Evolutionary conservation across 192 early-diverging fungal species (phyloP).

Genomic region (Phlyctochytrium arcticum): DNA sequence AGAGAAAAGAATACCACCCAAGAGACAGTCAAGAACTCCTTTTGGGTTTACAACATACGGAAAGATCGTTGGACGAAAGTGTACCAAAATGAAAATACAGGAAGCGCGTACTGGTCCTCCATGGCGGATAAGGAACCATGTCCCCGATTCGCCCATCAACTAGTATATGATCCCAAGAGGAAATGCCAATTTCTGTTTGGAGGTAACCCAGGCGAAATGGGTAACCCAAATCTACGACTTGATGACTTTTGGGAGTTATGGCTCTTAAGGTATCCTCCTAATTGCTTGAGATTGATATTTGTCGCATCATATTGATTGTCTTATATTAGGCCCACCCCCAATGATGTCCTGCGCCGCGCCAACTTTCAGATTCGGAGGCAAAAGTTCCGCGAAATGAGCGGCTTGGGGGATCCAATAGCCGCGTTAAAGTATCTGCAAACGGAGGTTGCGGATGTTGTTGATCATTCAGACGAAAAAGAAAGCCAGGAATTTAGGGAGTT

Average conservation of each 20-base stretch:
- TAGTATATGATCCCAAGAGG: constrained; percentile 73
- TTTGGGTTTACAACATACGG: constrained; percentile 71
- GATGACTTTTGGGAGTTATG: constrained; percentile 83
- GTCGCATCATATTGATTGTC: neutral
- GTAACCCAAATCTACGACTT: constrained; percentile 57
- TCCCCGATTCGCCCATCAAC: constrained; percentile 89
- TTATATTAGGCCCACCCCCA: constrained; percentile 50
- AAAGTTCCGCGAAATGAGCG: constrained; percentile 77
- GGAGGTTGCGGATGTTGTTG: constrained; percentile 65
- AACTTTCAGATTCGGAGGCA: constrained; percentile 77
- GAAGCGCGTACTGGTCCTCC: constrained; percentile 44
- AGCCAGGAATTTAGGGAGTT: constrained; percentile 45
- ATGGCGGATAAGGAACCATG: constrained; percentile 62
- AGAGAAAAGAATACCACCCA: constrained; percentile 51
- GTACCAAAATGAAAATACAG: constrained; percentile 64
- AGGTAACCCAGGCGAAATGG: constrained; percentile 79
- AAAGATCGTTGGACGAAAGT: constrained; percentile 61
- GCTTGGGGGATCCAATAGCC: constrained; percentile 5
- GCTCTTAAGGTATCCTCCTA: constrained; percentile 54
- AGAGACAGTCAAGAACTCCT: constrained; percentile 66
- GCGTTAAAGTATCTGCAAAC: constrained; percentile 80
- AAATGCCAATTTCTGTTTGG: constrained; percentile 88
- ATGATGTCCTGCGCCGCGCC: constrained; percentile 67
- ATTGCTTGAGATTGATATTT: neutral
- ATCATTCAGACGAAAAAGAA: constrained; percentile 49